Evolutionary conservation across 2,329 filamentous ascomycete genomes (phyloP), one percentile per base, ranked within the genome.

Genomic region (Fusarium newnesense): DNA sequence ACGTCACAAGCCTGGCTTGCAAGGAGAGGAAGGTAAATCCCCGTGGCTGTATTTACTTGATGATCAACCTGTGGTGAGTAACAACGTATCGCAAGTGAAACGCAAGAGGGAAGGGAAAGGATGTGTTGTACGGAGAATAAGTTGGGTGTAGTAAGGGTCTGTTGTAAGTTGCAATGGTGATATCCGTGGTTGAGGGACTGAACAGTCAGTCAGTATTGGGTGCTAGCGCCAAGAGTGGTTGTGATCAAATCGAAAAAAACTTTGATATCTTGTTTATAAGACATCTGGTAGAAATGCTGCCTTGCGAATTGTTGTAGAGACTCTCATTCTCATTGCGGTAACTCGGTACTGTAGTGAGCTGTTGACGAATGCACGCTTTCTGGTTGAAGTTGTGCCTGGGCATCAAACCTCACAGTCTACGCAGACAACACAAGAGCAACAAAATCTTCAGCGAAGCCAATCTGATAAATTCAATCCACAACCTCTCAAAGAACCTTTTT

Each of bases 1-100:
- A 60, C 50, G 44, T 69, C 69, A 58, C 32, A 24, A 53, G 54
- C 58, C 50, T 72, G 53, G 52, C 53, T 30, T 24, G 24, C 13
- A 16, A 53, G 34, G 21, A 26, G 34, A n/a, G n/a, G 34, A 43
- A 36, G 7, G 15, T 11, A 12, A 32, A 18, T 18, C 9, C 7
- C 10, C 7, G 43, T 47, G 61, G 40, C 53, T 50, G 64, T 69
- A 47, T 21, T 21, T 11, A 47, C 24, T 21, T 11, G 44, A 42
- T 30, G 39, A 54, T 52, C 43, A 26, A 44, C n/a, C 18, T 50
- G 64, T 59, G 60, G 39, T 60, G 50, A 43, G 30, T 12, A 26
- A 40, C 36, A 26, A n/a, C 12, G 21, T 8, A 67, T 34, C 34
- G 28, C 24, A 24, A 28, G 12, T 21, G 16, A 15, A 24, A 15